phyloP scores from a whole-genome alignment of 1,284 basidiomycete species.

The Pyrrhoderma noxium region DNA sequence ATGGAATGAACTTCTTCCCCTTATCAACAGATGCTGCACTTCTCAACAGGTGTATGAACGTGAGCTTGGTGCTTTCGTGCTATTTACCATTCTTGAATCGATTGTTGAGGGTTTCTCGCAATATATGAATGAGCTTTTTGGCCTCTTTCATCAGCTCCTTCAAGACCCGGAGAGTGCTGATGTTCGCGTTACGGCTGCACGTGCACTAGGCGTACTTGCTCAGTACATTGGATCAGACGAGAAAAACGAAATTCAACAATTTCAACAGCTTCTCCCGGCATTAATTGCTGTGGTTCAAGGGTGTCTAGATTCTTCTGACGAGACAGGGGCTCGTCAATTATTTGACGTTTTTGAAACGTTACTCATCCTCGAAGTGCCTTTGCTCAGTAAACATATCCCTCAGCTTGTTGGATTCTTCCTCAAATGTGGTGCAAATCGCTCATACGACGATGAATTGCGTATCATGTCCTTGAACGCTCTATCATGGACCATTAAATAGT shows the following conservation, averaged over 20 bases:
- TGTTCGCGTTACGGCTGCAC: conserved; percentile 87
- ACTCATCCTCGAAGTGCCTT: conserved; percentile 89
- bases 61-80: conserved; percentile 87
- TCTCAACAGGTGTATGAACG: conserved; percentile 71
- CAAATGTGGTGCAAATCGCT: conserved; percentile 74
- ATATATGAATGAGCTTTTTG: conserved; percentile 75
- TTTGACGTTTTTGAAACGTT: conserved; percentile 97
- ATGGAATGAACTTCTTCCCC: conserved; percentile 88
- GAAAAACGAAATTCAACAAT: conserved; percentile 82
- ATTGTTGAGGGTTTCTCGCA: conserved; percentile 84
- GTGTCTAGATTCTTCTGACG: conserved; percentile 77
- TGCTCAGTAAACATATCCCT: conserved; percentile 84
- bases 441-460: conserved; percentile 77
- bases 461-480: conserved; percentile 91
- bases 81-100: conserved; percentile 89
- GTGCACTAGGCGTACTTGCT: conserved; percentile 86
- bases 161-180: conserved; percentile 85
- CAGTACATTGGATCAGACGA: conserved; percentile 90
- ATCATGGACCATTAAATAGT: conserved; percentile 95
- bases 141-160: conserved; percentile 75
- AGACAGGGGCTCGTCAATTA: conserved; percentile 78
- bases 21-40: conserved; percentile 75
- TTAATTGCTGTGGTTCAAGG: conserved; percentile 92
- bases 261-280: conserved; percentile 83
- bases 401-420: conserved; percentile 90